Conservation (phyloP, 2,329 filamentous ascomycete genomes). For the Rhynchosporium secalis region DNA sequence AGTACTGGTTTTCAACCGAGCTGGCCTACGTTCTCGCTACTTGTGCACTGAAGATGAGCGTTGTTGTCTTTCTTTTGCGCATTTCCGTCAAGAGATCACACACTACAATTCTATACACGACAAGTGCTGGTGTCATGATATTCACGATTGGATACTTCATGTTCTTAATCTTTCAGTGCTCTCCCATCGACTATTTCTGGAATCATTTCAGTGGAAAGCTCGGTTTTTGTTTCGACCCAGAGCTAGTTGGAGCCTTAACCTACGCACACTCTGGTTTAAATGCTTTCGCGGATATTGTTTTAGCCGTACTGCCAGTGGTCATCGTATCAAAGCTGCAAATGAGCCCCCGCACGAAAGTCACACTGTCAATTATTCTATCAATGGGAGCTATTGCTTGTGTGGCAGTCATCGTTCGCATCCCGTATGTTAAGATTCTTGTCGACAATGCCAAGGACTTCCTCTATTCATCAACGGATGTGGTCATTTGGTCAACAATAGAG, state of each 20-base stretch:
- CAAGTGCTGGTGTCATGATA: constrained; percentile 40
- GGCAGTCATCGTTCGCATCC: constrained; percentile 36
- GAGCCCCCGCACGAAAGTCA: constrained; percentile 47
- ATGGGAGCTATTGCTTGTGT: constrained; percentile 47
- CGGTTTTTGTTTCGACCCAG: constrained; percentile 45
- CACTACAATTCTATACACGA: constrained; percentile 41
- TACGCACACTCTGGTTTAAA: constrained; percentile 49
- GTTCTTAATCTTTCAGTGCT: constrained; percentile 52
- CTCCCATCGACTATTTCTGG: constrained; percentile 52
- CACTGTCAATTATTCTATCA: constrained; percentile 49
- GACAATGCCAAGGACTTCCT: constrained; percentile 31
- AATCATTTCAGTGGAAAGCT: constrained; percentile 41
- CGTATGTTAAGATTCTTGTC: constrained; percentile 30
- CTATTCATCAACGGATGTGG: constrained; percentile 31
- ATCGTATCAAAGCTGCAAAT: constrained; percentile 54
- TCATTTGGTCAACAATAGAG: constrained; percentile 36
- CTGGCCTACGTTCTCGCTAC: constrained; percentile 45
- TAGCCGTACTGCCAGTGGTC: constrained; percentile 51
- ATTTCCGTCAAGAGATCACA: constrained; percentile 42
- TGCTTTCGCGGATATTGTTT: constrained; percentile 49
- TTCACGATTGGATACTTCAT: constrained; percentile 48
- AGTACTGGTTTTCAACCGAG: constrained; percentile 27
- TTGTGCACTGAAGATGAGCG: constrained; percentile 44
- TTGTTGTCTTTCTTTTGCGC: constrained; percentile 45
- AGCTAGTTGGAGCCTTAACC: constrained; percentile 46